Percentiles rank a stretch among this genome's conserved stretches.
These are phyloP conservation scores for Eucalyptus coolabah DNA, from an alignment of 345 rosid genomes.

Conservation along the genomic window DNA sequence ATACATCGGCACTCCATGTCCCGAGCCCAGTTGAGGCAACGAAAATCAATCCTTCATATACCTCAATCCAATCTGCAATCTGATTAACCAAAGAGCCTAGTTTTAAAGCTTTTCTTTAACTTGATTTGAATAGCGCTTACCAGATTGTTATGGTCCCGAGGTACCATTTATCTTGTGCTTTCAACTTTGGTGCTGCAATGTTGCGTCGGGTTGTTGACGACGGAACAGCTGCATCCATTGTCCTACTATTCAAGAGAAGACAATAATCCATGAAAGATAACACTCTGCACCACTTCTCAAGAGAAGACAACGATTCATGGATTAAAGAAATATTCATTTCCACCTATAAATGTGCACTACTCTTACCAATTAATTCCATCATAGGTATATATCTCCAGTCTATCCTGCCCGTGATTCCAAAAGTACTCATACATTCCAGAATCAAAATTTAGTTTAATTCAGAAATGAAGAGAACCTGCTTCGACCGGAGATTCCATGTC, in stretches of 20 bases:
- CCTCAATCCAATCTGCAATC: neutral
- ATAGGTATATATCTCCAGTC: neutral
- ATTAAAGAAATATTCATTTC: neutral
- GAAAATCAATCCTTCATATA: neutral
- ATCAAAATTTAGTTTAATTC: neutral
- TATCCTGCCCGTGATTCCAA: neutral
- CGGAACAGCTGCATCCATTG: neutral
- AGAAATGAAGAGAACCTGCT: neutral
- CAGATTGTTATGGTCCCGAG: neutral
- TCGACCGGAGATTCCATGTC: neutral
- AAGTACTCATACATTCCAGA: neutral
- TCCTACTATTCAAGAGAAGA: neutral
- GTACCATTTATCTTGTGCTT: neutral
- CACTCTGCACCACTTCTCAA: neutral
- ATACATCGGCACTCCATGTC: neutral
- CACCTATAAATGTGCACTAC: neutral
- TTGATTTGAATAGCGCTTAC: neutral
- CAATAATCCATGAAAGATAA: neutral
- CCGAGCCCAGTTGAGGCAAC: neutral
- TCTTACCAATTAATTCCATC: neutral
- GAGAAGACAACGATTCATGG: neutral
- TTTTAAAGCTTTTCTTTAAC: neutral
- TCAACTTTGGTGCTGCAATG: neutral
- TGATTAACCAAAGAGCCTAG: neutral
- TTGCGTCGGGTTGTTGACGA: neutral